A percentile compares a stretch with the other conserved stretches of the same genome.
phyloP scores from a whole-genome alignment of 345 rosid species.

The Conringia planisiliqua region DNA sequence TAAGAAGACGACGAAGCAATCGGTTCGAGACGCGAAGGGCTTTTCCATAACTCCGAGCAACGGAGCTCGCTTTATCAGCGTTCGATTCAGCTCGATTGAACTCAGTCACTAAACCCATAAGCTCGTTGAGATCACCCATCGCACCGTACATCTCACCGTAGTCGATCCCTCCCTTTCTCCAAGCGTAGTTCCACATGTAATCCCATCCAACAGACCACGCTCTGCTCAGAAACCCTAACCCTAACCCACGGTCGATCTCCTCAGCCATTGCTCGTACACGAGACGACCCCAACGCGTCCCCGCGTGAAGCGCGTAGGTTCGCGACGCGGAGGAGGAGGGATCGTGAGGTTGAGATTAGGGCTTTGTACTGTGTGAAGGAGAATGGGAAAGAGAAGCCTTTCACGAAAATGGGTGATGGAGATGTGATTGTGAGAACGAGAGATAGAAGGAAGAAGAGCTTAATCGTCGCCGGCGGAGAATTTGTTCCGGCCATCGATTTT shows the following conservation, averaged over 20 bases:
- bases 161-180: constrained; percentile 52
- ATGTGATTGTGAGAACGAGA: constrained; percentile 10
- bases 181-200: constrained; percentile 66
- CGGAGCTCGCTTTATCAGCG: constrained; percentile 47
- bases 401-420: constrained; percentile 30
- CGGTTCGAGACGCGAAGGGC: constrained; percentile 48
- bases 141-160: constrained; percentile 47
- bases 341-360: constrained; percentile 57
- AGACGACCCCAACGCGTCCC: constrained; percentile 53
- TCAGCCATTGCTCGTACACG: constrained; percentile 54
- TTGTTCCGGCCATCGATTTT: constrained; percentile 35
- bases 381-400: constrained; percentile 36
- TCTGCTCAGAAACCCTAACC: constrained; percentile 42
- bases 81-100: constrained; percentile 46
- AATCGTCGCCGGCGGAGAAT: constrained; percentile 13
- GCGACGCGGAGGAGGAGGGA: constrained; percentile 72
- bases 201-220: constrained; percentile 80
- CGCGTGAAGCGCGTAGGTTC: constrained; percentile 66
- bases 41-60: constrained; percentile 48
- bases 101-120: constrained; percentile 43
- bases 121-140: constrained; percentile 60
- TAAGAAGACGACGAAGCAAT: constrained; percentile 45
- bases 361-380: constrained; percentile 42
- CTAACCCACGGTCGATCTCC: constrained; percentile 47
- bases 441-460: constrained; percentile 33